phyloP scores from a whole-genome alignment of 2,329 filamentous ascomycete species.

The Xylaria sp. region DNA sequence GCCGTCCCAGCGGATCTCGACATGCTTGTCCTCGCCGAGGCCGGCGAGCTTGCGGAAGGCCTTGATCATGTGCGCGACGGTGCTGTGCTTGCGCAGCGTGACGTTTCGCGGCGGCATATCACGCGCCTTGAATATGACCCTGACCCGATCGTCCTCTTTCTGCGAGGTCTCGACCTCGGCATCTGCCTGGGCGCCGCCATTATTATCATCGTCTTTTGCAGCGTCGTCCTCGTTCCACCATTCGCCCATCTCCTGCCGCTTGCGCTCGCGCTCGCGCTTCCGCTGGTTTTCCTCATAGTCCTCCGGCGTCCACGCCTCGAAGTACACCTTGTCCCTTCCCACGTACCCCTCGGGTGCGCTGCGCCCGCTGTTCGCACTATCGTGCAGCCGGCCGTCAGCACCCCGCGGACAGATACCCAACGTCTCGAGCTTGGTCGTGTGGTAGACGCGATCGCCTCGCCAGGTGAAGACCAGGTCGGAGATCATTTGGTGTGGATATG shows the following conservation, averaged over 20 bases:
- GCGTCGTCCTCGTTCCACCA: slow-evolving; percentile 51
- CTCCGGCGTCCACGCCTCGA: slow-evolving; percentile 81
- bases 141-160: slow-evolving; percentile 49
- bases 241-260: slow-evolving; percentile 53
- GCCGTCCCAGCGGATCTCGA: slow-evolving; percentile 79
- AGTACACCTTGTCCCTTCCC: slow-evolving; percentile 69
- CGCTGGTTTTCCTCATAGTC: slow-evolving; percentile 62
- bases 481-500: slow-evolving; percentile 49
- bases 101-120: slow-evolving; percentile 62
- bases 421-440: slow-evolving; percentile 76
- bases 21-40: slow-evolving; percentile 60
- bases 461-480: slow-evolving; percentile 79
- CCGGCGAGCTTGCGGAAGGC: slow-evolving; percentile 67
- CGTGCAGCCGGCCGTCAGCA: slow-evolving; percentile 55
- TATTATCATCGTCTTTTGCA: slow-evolving; percentile 35
- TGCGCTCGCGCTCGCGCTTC: slow-evolving; percentile 60
- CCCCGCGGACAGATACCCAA: slow-evolving; percentile 66
- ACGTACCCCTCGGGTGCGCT: slow-evolving; percentile 54
- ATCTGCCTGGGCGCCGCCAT: slow-evolving; percentile 43
- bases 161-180: slow-evolving; percentile 46
- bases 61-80: slow-evolving; percentile 69
- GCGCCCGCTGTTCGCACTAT: slow-evolving; percentile 37
- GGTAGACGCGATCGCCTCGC: slow-evolving; percentile 77
- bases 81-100: slow-evolving; percentile 64
- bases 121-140: slow-evolving; percentile 64